phyloP scores from a whole-genome alignment of 2,329 filamentous ascomycete species.

The Aspergillus niger region DNA sequence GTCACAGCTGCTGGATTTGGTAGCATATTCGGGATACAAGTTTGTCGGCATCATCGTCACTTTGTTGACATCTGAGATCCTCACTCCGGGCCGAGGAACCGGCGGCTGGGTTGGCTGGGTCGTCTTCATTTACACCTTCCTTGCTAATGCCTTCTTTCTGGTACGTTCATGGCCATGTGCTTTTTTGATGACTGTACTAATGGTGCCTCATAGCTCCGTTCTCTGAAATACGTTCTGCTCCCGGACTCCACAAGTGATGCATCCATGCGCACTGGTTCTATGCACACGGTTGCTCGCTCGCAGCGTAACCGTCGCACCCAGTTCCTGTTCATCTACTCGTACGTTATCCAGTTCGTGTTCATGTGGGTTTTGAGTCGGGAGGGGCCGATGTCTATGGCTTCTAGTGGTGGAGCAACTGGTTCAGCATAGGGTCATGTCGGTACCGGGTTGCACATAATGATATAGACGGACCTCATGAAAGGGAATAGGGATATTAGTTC shows the following conservation, averaged over 20 bases:
- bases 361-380: constrained; percentile 77
- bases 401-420: constrained; percentile 15
- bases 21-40: constrained; percentile 98
- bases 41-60: constrained; percentile 96
- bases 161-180: constrained; percentile 54
- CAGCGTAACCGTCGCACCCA: constrained; percentile 87
- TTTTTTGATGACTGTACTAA: not conserved
- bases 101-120: constrained; percentile 87
- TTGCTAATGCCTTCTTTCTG: constrained; percentile 93
- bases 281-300: constrained; percentile 74
- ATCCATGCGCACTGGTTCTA: constrained; percentile 59
- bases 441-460: constrained; percentile 22
- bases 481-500: constrained; percentile 8
- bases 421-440: constrained; percentile 16
- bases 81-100: constrained; percentile 77
- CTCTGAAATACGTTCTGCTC: constrained; percentile 90
- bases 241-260: constrained; percentile 74
- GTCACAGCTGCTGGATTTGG: constrained; percentile 86
- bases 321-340: constrained; percentile 92
- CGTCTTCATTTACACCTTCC: constrained; percentile 87
- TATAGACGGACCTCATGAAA: constrained; percentile 26
- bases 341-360: constrained; percentile 88
- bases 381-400: constrained; percentile 40
- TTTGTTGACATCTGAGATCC: constrained; percentile 73
- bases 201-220: constrained; percentile 68